Evolutionary conservation across 2,329 filamentous ascomycete species (phyloP), one percentile per base, ranked within the genome.

Genomic region (Beauveria asiatica): DNA sequence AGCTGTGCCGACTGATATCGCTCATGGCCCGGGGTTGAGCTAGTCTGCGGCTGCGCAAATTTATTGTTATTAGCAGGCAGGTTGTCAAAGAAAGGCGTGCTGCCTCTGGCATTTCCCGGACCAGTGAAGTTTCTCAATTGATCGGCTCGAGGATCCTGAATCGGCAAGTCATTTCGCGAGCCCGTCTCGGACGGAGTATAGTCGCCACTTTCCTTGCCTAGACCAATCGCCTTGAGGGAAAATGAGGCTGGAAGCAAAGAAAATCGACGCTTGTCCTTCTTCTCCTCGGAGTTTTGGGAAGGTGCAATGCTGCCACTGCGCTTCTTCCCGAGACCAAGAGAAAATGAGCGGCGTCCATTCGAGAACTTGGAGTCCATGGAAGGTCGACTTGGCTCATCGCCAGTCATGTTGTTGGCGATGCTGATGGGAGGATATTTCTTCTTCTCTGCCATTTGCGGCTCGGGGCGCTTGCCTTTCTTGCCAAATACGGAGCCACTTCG

Each of bases 371-470:
- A 92, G 65, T 92, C 89, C 68, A 89, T 83, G 1, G 89, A 92
- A 45, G 79, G 78, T 52, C 88, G 79, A 1, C 66, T 67, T 13
- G 79, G 73, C 56, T 82, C 78, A 44, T 85, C 83, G 39, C 78
- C 79, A 52, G 83, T 77, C 72, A 88, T 83, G 2, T 84, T 79
- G 64, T 88, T 87, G 63, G 88, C 84, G 91, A 97, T 95, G 76
- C 92, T 96, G 52, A 93, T 89, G 4, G 93, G 93, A 60, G 93
- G 93, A 69, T 97, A 95, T 64, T 83, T 87, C 63, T 86, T 86
- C 71, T 90, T 73, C 84, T 86, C 86, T 70, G 90, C 74, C 85
- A 64, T 79, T 75, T 61, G 73, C 68, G 66, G 70, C 60, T 80
- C 82, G 9, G 61, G 57, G 6, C 46, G 82, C 69, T 80, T 80